Conservation (phyloP, 192 early-diverging fungal species). For the Mycoemilia scoparia region DNA sequence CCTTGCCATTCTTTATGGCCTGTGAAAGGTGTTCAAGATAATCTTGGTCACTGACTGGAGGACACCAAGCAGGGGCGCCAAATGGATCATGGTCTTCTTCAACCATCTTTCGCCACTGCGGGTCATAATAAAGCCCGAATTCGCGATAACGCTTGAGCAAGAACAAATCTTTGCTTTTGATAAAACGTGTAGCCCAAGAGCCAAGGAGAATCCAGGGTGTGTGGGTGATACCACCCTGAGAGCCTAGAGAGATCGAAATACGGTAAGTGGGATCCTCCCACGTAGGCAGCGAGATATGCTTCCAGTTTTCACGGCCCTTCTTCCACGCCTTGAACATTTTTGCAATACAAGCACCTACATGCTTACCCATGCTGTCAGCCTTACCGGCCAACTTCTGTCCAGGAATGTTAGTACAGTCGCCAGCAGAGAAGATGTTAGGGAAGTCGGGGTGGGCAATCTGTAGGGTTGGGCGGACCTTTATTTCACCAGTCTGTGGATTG, state of each 20-base stretch:
- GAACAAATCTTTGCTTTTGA: conserved; percentile 31
- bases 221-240: conserved; percentile 20
- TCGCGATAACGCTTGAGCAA: conserved; percentile 26
- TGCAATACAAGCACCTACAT: conserved; percentile 25
- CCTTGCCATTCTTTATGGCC: too few relatives aligned
- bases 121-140: conserved; percentile 27
- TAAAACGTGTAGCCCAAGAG: conserved; percentile 23
- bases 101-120: too few relatives aligned
- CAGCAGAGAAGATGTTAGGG: conserved; percentile 56
- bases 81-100: too few relatives aligned
- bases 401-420: conserved; percentile 36
- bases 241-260: conserved; percentile 26
- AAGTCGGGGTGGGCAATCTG: conserved; percentile 46
- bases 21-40: too few relatives aligned
- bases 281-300: conserved; percentile 18
- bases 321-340: conserved; percentile 25
- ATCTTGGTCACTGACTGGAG: too few relatives aligned
- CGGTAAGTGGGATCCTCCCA: conserved; percentile 29
- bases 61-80: too few relatives aligned
- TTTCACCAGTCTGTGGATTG: conserved; percentile 32
- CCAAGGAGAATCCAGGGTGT: conserved; percentile 32
- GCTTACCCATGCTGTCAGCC: conserved; percentile 23
- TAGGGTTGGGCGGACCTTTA: conserved; percentile 50
- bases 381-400: conserved; percentile 30
- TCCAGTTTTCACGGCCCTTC: conserved; percentile 19